Conservation (phyloP, 108 stramenopile species). For the Cyclotella sp. region DNA sequence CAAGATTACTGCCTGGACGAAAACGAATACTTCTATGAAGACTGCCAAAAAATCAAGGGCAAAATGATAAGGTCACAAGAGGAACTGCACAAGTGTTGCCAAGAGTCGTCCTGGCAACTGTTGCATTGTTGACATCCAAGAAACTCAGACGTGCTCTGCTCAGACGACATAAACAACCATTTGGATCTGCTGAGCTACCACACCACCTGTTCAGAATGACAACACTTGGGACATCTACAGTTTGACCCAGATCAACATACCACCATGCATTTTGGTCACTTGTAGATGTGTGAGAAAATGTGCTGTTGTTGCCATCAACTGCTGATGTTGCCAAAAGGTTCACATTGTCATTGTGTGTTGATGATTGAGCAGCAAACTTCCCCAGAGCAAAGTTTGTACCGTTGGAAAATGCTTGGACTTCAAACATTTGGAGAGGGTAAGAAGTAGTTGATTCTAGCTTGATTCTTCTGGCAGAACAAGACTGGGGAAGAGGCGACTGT, state of each 20-base stretch:
- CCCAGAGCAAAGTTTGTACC: not conserved
- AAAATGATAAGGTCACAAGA: too few relatives aligned
- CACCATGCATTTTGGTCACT: not conserved
- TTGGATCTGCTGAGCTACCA: not conserved
- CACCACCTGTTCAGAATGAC: not conserved
- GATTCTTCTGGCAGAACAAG: not conserved
- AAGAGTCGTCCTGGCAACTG: not conserved
- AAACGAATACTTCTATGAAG: too few relatives aligned
- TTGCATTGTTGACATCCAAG: not conserved
- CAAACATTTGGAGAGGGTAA: slow-evolving; percentile 2
- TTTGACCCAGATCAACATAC: not conserved
- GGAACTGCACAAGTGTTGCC: not conserved
- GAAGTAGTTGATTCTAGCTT: not conserved
- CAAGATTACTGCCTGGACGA: too few relatives aligned
- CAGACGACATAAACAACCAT: not conserved
- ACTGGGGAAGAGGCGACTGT: not conserved
- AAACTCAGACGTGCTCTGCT: not conserved
- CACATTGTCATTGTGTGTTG: not conserved
- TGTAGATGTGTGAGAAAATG: not conserved
- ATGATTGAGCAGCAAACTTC: not conserved
- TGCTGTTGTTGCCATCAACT: not conserved
- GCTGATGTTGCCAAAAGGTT: not conserved
- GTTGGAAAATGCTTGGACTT: not conserved
- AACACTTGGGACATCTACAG: not conserved
- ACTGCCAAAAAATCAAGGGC: too few relatives aligned